Evolutionary conservation across 352 stramenopile genomes (phyloP), one percentile per base, ranked within the genome.

Genomic region (Blastocystis sp.): DNA sequence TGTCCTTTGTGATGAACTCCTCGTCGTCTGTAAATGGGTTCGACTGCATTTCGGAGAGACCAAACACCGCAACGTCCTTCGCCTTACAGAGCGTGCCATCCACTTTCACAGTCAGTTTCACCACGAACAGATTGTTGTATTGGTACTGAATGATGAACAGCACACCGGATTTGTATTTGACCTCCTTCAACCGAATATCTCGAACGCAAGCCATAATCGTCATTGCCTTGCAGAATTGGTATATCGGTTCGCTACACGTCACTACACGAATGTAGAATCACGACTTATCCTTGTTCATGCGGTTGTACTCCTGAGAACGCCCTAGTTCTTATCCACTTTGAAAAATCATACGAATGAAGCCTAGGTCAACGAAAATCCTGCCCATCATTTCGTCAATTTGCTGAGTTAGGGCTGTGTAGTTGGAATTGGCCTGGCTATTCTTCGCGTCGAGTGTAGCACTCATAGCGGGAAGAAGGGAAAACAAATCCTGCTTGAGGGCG

Each of bases 1-100:
- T 76, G n/a, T 70, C 10, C 7, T 9, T 7, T 7, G 17, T 54
- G 17, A 38, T 19, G 43, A 11, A 21, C n/a, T 11, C 24, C 24
- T 54, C 9, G 11, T 43, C 65, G 52, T 21, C 52, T 6, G 65
- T 54, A 52, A 43, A 76, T 9, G n/a, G 65, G 34, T 9, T 43
- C 14, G 65, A 19, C 4, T 11, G n/a, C 11, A 19, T 54, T 38
- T 76, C 65, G 9, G 7, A 17, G 24, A 76, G 19, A 7, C 24
- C n/a, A 76, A 43, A 76, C 24, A 76, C 21, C 24, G 42, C 14
- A 57, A 76, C 34, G 24, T 76, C 65, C 43, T 76, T 76, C 9
- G 38, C 52, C 24, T 76, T 76, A 38, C 38, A 76, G 14, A 43
- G 19, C 7, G 24, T 43, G 10, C 65, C 65, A n/a, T 76, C 52